Percentiles rank a stretch among this genome's conserved stretches.
Conservation (phyloP, 1,284 basidiomycete species). For the Rhodotorula sp. region DNA sequence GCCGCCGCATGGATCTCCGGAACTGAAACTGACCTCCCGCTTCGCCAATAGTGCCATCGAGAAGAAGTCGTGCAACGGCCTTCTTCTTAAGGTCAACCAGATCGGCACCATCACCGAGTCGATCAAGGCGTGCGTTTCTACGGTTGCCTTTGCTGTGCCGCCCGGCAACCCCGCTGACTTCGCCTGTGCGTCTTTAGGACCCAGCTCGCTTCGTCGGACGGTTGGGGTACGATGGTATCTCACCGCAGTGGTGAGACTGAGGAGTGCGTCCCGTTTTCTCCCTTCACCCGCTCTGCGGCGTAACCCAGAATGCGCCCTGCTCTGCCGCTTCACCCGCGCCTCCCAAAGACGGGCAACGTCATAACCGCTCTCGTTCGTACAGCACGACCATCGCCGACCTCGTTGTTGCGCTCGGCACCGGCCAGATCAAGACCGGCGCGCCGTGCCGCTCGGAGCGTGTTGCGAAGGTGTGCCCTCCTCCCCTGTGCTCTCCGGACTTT, state of each 20-base stretch:
- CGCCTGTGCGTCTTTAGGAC: constrained; percentile 54
- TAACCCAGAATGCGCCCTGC: constrained; percentile 48
- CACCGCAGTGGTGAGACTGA: no score
- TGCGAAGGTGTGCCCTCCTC: constrained; percentile 43
- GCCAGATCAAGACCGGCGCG: constrained; percentile 96
- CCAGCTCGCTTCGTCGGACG: constrained; percentile 92
- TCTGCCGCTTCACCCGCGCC: neutral
- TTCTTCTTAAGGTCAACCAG: constrained; percentile 98
- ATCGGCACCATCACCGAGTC: constrained; percentile 99
- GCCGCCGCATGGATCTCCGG: neutral
- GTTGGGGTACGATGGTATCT: constrained; percentile 94
- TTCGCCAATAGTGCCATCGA: constrained; percentile 68
- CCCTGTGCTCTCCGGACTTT: neutral
- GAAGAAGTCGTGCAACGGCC: constrained; percentile 99
- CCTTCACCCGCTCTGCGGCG: no score
- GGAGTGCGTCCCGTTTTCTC: neutral
- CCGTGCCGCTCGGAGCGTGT: constrained; percentile 48
- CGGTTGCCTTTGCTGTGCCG: constrained; percentile 56
- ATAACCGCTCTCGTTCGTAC: constrained; percentile 60
- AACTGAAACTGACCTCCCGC: neutral
- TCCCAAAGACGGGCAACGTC: no score
- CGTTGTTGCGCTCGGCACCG: constrained; percentile 86
- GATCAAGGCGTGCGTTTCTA: constrained; percentile 67
- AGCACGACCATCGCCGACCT: constrained; percentile 98
- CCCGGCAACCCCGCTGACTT: neutral